Base-by-base conservation (phyloP, 2,329 filamentous ascomycete genomes). In the Colletotrichum abscissum region DNA sequence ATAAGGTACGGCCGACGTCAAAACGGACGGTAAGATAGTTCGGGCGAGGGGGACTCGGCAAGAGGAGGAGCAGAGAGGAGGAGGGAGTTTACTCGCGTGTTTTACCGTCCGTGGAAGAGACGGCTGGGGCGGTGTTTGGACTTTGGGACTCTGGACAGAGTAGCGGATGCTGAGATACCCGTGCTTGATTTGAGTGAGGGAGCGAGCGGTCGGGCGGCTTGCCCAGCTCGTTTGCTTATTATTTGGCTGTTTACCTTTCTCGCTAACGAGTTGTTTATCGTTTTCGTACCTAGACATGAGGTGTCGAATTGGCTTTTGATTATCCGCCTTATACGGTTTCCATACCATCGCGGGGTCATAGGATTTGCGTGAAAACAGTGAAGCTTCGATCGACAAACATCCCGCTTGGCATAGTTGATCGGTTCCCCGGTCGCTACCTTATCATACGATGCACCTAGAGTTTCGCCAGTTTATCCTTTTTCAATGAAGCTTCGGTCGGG, bases 131-230 rank as follows among this genome's bases (percentile, higher is more conserved):
- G 35, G 26, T 67, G 63, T 54, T 55, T 52, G 60, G 46, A 42
- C 42, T 11, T 22, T 24, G 46, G 33, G 5, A 42, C 38, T 42
- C 16, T 42, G 38, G 38, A 42, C 38, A 65, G 70, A 70, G 60
- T 28, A 42, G 67, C 70, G 67, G 67, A 73, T 65, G 67, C 28
- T 70, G 67, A 70, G 55, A 73, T 70, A 70, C 59, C 70, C 70
- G 70, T 63, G 59, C 60, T 65, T 56, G 60, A 65, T 49, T 62
- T 55, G 67, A 65, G 42, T 28, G 28, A 42, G 22, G 14, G 46
- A 54, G 22, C n/a, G 46, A 52, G 16, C 42, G 42, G 42, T 46
- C 46, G 28, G 49, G 59, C 46, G 60, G n/a, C 60, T 26, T 12
- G 5, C 5, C 5, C 19, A 22, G 22, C 19, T 49, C 14, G 46